Evolutionary conservation across 371 early-diverging fungal species (phyloP).

Genomic region (Lichtheimia ramosa): DNA sequence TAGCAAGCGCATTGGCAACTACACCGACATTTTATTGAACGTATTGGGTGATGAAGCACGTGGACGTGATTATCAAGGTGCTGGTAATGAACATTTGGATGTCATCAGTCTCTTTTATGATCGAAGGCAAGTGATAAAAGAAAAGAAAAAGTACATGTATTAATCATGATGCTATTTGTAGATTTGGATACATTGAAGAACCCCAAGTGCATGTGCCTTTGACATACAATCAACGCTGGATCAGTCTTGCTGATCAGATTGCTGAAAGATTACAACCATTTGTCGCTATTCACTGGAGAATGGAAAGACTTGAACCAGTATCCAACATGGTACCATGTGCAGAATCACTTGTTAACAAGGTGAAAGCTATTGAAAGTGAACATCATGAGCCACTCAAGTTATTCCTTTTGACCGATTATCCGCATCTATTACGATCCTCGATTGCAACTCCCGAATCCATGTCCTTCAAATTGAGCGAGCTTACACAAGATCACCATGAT

Average conservation of each 20-base stretch:
- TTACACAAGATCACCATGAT: conserved; percentile 37
- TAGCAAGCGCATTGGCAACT: conserved; percentile 20
- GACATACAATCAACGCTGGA: conserved; percentile 32
- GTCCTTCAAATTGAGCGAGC: conserved; percentile 31
- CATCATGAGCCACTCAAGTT: conserved; percentile 15
- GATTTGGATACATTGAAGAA: conserved; percentile 38
- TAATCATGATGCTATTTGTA: not conserved
- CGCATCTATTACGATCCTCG: conserved; percentile 36
- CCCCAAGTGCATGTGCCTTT: conserved; percentile 28
- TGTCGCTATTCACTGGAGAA: conserved; percentile 55
- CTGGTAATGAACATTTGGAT: conserved; percentile 18
- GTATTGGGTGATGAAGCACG: conserved; percentile 32
- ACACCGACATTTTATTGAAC: conserved; percentile 27
- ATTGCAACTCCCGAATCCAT: conserved; percentile 39
- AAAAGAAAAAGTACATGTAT: not conserved
- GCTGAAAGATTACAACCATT: conserved; percentile 35
- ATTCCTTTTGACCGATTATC: conserved; percentile 49
- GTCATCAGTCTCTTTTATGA: conserved; percentile 47
- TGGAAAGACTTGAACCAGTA: conserved; percentile 48
- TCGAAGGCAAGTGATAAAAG: conserved; percentile 16
- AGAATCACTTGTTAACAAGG: conserved; percentile 24
- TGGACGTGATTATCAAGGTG: conserved; percentile 18
- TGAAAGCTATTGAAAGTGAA: conserved; percentile 13
- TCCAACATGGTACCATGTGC: conserved; percentile 45
- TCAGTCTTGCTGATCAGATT: conserved; percentile 31